Evolutionary conservation across 2,329 filamentous ascomycete species (phyloP).

Genomic region (Trichoderma brevicompactum): DNA sequence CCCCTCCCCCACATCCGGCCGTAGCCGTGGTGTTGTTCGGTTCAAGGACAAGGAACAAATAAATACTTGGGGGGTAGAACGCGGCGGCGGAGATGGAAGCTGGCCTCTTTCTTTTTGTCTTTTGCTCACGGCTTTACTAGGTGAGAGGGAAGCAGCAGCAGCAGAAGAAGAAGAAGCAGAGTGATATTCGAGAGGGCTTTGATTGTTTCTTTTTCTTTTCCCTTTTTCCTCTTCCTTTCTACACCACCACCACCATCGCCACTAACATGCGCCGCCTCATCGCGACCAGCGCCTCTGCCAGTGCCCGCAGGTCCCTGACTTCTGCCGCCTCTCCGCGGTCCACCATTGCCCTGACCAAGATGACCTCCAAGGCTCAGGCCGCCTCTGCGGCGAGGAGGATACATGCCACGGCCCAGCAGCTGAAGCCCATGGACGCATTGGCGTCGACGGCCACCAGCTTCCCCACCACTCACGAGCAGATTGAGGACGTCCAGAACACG

Average conservation of each 20-base stretch:
- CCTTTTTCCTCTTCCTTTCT: not conserved
- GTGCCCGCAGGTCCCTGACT: conserved; percentile 42
- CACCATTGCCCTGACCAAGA: conserved; percentile 41
- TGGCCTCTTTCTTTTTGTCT: not conserved
- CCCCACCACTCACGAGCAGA: conserved; percentile 73
- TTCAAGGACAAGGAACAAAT: not conserved
- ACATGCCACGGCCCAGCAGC: conserved; percentile 61
- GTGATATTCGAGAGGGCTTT: too few relatives aligned
- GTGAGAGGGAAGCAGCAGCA: not conserved
- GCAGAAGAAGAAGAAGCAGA: too few relatives aligned
- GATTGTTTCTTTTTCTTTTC: not conserved
- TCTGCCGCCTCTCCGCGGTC: conserved; percentile 35
- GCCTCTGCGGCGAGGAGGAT: conserved; percentile 55
- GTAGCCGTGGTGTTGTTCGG: conserved; percentile 12
- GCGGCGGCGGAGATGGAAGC: not conserved
- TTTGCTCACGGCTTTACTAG: not conserved
- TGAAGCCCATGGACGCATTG: conserved; percentile 57
- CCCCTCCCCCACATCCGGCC: conserved; percentile 26
- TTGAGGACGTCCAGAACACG: conserved; percentile 69
- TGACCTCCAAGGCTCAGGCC: conserved; percentile 43
- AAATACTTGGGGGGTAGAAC: not conserved
- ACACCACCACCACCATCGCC: conserved; percentile 10
- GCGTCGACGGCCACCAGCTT: conserved; percentile 64
- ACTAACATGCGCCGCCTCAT: conserved; percentile 53
- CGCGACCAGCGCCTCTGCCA: conserved; percentile 45